A percentile compares a stretch with the other conserved stretches of the same genome.
Evolutionary conservation across 306 rosid species (phyloP).

Genomic region (Citrullus colocynthis): DNA sequence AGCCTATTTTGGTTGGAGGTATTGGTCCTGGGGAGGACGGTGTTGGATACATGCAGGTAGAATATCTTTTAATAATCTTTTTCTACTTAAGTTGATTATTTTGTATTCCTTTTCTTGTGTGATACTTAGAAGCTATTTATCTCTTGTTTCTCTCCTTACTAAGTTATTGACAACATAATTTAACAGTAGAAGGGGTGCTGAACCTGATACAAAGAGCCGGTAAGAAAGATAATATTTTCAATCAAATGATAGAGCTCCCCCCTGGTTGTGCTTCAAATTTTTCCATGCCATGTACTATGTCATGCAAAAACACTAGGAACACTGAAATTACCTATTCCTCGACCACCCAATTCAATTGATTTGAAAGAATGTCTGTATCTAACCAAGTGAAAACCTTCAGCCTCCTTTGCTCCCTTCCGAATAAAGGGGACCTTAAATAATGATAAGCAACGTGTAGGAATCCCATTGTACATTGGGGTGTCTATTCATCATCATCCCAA

Average conservation of each 20-base stretch:
- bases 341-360: not conserved
- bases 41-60: slow-evolving; percentile 94
- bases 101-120: not conserved
- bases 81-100: not conserved
- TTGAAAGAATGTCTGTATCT: not conserved
- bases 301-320: not conserved
- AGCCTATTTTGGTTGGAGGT: slow-evolving; percentile 88
- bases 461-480: not conserved
- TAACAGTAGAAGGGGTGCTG: not conserved
- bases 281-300: not conserved
- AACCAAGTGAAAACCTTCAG: not conserved
- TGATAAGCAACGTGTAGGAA: not conserved
- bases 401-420: not conserved
- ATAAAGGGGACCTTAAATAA: not conserved
- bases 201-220: not conserved
- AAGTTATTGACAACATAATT: not conserved
- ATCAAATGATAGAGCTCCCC: not conserved
- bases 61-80: not conserved
- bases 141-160: not conserved
- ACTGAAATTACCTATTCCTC: not conserved
- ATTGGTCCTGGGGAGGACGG: slow-evolving; percentile 79
- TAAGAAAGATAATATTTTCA: not conserved
- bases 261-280: not conserved
- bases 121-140: not conserved
- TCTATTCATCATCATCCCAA: too few species aligned